Conservation (phyloP, 768 basidiomycete species). For the Boletellus ananas region DNA sequence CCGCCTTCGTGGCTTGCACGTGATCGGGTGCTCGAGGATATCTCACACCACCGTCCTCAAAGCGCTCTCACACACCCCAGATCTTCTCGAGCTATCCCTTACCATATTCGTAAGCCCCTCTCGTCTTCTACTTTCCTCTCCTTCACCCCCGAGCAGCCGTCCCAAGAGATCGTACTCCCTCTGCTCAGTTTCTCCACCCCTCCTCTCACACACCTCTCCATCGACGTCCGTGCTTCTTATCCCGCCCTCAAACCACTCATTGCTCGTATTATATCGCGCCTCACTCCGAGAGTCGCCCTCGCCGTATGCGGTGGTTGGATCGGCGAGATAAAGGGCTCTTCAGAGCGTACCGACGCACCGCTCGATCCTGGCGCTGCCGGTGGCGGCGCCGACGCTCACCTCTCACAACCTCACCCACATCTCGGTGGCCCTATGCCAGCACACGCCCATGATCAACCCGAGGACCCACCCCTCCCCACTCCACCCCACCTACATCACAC, state of each 20-base stretch:
- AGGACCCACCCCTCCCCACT: slow-evolving; percentile 17
- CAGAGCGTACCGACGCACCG: slow-evolving; percentile 9
- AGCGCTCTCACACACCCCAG: slow-evolving; percentile 43
- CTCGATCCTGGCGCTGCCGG: too few species aligned
- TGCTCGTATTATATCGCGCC: slow-evolving; percentile 19
- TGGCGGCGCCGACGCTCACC: too few species aligned
- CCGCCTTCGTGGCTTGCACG: slow-evolving; percentile 52
- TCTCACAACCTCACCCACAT: neutral
- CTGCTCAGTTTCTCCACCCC: slow-evolving; percentile 28
- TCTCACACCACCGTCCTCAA: slow-evolving; percentile 50
- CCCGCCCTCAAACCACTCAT: slow-evolving; percentile 18
- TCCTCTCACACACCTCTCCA: slow-evolving; percentile 46
- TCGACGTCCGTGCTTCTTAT: slow-evolving; percentile 44
- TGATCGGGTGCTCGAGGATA: slow-evolving; percentile 56
- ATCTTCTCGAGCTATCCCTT: slow-evolving; percentile 58
- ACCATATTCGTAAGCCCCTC: slow-evolving; percentile 49
- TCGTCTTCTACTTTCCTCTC: neutral
- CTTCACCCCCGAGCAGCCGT: neutral
- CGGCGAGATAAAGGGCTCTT: slow-evolving; percentile 30
- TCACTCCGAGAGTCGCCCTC: slow-evolving; percentile 30
- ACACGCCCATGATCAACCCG: neutral
- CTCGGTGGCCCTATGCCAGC: slow-evolving; percentile 8
- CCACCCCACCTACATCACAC: too few species aligned
- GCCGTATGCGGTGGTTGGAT: slow-evolving; percentile 29
- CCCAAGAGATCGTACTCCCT: slow-evolving; percentile 4